Conservation (phyloP, 805 yeast species). For the Yamadazyma kitorensis region DNA sequence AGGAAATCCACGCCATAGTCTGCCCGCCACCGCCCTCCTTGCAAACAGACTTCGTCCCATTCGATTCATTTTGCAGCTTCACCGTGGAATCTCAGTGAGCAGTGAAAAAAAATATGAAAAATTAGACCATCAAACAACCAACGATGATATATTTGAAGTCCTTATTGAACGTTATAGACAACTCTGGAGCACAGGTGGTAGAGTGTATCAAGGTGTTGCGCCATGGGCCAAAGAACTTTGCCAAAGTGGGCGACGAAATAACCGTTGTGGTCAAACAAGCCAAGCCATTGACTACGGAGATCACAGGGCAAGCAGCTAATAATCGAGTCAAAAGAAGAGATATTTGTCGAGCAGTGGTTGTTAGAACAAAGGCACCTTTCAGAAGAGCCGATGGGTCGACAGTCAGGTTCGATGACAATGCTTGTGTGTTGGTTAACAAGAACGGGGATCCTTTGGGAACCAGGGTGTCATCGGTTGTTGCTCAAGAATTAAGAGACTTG, state of each 20-base stretch:
- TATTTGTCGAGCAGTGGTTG: constrained; percentile 92
- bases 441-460: constrained; percentile 93
- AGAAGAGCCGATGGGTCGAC: constrained; percentile 84
- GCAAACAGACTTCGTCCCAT: too few relatives aligned
- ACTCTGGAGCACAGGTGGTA: constrained; percentile 91
- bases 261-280: constrained; percentile 95
- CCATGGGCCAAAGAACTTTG: constrained; percentile 81
- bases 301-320: constrained; percentile 69
- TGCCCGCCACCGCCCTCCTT: too few relatives aligned
- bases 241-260: constrained; percentile 85
- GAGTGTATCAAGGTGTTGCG: constrained; percentile 95
- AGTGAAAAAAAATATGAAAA: background rate
- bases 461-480: constrained; percentile 86
- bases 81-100: background rate
- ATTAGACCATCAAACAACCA: constrained; percentile 2
- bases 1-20: too few relatives aligned
- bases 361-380: constrained; percentile 79
- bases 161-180: constrained; percentile 86
- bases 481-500: constrained; percentile 81
- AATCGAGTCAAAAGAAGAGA: constrained; percentile 93
- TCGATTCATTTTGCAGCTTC: too few relatives aligned
- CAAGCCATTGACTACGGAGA: constrained; percentile 65
- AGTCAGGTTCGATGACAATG: constrained; percentile 90
- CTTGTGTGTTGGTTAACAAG: constrained; percentile 92
- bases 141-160: constrained; percentile 86